Percentiles rank a stretch among this genome's conserved stretches.
phyloP scores from a whole-genome alignment of 1,284 basidiomycete genomes.

The Moesziomyces globuligerus region DNA sequence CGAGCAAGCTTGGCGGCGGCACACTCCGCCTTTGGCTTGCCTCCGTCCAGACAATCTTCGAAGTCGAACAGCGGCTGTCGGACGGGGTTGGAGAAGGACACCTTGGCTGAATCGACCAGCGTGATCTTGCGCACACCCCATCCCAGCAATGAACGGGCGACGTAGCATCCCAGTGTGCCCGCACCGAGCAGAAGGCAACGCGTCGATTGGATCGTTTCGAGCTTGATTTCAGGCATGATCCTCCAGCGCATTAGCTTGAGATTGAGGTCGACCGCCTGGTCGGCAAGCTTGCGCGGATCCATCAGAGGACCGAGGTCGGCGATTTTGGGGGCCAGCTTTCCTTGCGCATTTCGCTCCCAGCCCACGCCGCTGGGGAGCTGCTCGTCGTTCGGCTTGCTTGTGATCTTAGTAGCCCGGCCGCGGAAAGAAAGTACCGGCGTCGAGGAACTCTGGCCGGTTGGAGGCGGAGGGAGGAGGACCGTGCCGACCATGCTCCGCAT shows the following conservation, averaged over 20 bases:
- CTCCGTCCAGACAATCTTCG: constrained; percentile 90
- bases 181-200: constrained; percentile 89
- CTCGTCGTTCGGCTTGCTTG: constrained; percentile 25
- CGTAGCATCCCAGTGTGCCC: constrained; percentile 96
- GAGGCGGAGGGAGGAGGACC: constrained; percentile 12
- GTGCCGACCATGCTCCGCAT: constrained; percentile 21
- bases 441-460: neutral
- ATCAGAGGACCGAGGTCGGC: constrained; percentile 94
- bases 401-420: constrained; percentile 9
- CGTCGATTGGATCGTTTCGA: constrained; percentile 84
- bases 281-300: constrained; percentile 85
- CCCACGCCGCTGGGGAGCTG: constrained; percentile 77
- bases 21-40: constrained; percentile 89
- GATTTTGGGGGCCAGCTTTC: constrained; percentile 85
- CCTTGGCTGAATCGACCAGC: constrained; percentile 86
- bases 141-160: constrained; percentile 82
- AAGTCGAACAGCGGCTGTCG: constrained; percentile 96
- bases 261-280: constrained; percentile 96
- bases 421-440: neutral
- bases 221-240: constrained; percentile 86
- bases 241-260: constrained; percentile 98
- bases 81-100: constrained; percentile 96
- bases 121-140: constrained; percentile 96
- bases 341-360: constrained; percentile 90
- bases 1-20: constrained; percentile 86